A percentile compares a stretch with the other conserved stretches of the same genome.
Evolutionary conservation across 495 filamentous ascomycete species (phyloP).

Genomic region (Cairneyella variabilis): DNA sequence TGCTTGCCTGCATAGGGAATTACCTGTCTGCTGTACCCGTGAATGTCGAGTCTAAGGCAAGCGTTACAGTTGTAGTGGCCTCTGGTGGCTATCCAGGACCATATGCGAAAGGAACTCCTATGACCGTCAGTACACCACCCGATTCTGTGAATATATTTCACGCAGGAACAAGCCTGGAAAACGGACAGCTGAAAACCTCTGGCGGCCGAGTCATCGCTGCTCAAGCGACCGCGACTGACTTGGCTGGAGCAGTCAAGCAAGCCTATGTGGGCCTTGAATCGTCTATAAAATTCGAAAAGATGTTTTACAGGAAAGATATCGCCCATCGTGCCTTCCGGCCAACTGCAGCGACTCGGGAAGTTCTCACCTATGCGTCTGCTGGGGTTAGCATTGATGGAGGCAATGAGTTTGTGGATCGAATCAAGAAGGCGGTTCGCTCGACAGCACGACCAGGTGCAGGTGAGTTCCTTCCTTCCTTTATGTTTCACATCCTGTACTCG

Average conservation of each 20-base stretch:
- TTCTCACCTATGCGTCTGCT: slow-evolving; percentile 87
- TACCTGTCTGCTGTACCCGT: slow-evolving; percentile 69
- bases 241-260: slow-evolving; percentile 76
- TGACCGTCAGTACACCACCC: slow-evolving; percentile 34
- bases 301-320: slow-evolving; percentile 93
- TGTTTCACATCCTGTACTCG: too few species aligned
- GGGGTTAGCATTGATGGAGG: slow-evolving; percentile 92
- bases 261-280: slow-evolving; percentile 77
- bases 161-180: slow-evolving; percentile 72
- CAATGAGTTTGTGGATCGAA: slow-evolving; percentile 83
- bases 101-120: slow-evolving; percentile 78
- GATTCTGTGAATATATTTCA: slow-evolving; percentile 77
- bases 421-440: slow-evolving; percentile 71
- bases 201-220: slow-evolving; percentile 92
- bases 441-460: slow-evolving; percentile 79
- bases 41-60: slow-evolving; percentile 62
- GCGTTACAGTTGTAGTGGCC: slow-evolving; percentile 88
- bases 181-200: slow-evolving; percentile 63
- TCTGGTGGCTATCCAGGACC: slow-evolving; percentile 92
- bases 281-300: slow-evolving; percentile 80
- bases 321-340: slow-evolving; percentile 61
- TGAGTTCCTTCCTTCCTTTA: too few species aligned
- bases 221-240: slow-evolving; percentile 67
- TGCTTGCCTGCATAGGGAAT: slow-evolving; percentile 78
- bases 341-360: slow-evolving; percentile 36